Percentiles rank a stretch among this genome's conserved stretches.
Evolutionary conservation across 1,139 yeast genomes (phyloP).

Genomic region (Taphrina betulina): DNA sequence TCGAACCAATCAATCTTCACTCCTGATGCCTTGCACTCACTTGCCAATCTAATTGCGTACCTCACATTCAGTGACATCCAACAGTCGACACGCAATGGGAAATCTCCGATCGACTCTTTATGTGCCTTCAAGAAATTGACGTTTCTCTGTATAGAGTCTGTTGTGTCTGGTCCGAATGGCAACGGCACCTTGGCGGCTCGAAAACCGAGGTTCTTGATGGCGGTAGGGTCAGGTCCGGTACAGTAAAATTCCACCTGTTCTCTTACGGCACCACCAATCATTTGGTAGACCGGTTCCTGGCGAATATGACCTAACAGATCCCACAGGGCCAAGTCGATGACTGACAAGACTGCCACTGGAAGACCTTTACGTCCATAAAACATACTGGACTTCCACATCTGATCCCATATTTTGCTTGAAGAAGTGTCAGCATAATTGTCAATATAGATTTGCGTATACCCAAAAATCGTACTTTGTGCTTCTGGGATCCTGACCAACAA

Average conservation of each 20-base stretch:
- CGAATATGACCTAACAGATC: conserved; percentile 53
- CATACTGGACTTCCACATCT: conserved; percentile 53
- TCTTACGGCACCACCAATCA: conserved; percentile 54
- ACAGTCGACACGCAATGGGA: conserved; percentile 55
- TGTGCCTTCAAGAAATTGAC: conserved; percentile 51
- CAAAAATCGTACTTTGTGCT: conserved; percentile 43
- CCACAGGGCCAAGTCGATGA: conserved; percentile 53
- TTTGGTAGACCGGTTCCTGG: conserved; percentile 53
- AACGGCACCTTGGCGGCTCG: conserved; percentile 56
- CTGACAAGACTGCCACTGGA: conserved; percentile 51
- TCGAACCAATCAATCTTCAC: conserved; percentile 55
- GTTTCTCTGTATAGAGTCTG: conserved; percentile 50
- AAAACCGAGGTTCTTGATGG: conserved; percentile 52
- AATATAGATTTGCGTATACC: no score
- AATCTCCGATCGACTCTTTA: conserved; percentile 51
- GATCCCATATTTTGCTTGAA: conserved; percentile 48
- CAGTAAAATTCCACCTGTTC: conserved; percentile 52
- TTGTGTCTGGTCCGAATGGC: conserved; percentile 55
- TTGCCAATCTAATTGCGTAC: conserved; percentile 51
- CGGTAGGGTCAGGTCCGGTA: conserved; percentile 52
- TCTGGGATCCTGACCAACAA: conserved; percentile 52
- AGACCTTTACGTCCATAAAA: conserved; percentile 55
- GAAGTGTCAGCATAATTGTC: not conserved
- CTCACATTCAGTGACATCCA: conserved; percentile 54
- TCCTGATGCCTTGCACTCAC: conserved; percentile 46